A percentile compares a stretch with the other conserved stretches of the same genome.
Evolutionary conservation across 2,329 filamentous ascomycete genomes (phyloP).

Genomic region (Akanthomyces dipterigenus): DNA sequence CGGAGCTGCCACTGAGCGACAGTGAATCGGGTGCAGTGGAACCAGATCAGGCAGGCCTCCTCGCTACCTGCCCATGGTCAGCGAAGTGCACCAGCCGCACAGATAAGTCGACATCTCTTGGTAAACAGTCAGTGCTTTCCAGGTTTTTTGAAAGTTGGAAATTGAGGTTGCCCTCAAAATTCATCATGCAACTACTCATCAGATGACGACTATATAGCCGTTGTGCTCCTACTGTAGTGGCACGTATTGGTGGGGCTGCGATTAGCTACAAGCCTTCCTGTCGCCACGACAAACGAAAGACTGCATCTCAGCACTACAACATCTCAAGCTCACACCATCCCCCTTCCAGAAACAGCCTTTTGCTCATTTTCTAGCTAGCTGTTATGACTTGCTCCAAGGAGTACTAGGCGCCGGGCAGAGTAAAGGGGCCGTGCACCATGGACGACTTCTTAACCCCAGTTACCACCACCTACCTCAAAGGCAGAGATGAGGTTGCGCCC

Average conservation of each 20-base stretch:
- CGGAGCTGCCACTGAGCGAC: background rate
- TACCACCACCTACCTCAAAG: slow-evolving; percentile 43
- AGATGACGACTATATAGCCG: too few species aligned
- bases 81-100: background rate
- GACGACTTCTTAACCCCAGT: slow-evolving; percentile 49
- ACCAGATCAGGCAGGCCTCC: background rate
- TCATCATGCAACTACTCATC: background rate
- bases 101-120: too few species aligned
- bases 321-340: background rate
- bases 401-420: background rate
- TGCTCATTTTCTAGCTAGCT: background rate
- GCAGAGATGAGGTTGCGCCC: slow-evolving; percentile 23
- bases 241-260: slow-evolving; percentile 2
- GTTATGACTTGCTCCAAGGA: background rate
- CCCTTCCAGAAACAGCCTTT: background rate
- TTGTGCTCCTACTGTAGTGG: background rate
- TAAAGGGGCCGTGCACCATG: slow-evolving; percentile 31
- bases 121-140: background rate
- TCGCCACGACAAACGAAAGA: background rate
- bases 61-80: background rate
- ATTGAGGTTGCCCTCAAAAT: background rate
- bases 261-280: background rate
- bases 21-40: background rate
- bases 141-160: background rate
- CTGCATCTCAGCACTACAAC: background rate